Conservation (phyloP, 164 flowering plant genomes). For the Buxus sempervirens region DNA sequence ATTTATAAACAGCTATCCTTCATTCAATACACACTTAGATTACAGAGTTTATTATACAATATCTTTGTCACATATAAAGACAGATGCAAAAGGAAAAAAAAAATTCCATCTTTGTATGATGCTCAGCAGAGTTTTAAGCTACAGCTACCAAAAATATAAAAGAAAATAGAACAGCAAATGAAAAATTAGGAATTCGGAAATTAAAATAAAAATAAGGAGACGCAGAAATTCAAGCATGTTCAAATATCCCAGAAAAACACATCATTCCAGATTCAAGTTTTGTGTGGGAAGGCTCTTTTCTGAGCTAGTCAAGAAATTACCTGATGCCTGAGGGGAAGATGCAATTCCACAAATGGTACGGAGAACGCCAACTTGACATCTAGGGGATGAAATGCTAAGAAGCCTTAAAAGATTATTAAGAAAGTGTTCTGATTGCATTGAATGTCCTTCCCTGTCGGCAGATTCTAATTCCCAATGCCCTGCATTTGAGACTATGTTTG, state of each 20-base stretch:
- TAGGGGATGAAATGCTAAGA: conserved; percentile 32
- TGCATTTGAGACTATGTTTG: conserved; percentile 43
- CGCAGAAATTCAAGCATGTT: too few species aligned
- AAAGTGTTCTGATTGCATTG: conserved; percentile 45
- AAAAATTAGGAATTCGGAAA: neutral
- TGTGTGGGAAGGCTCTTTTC: too few species aligned
- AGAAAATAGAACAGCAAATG: too few species aligned
- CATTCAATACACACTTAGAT: too few species aligned
- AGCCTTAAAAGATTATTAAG: conserved; percentile 32
- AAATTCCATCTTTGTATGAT: too few species aligned
- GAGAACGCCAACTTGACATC: conserved; percentile 42
- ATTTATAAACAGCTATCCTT: too few species aligned
- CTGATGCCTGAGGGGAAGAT: conserved; percentile 66
- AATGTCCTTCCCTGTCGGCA: conserved; percentile 36
- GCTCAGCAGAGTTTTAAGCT: too few species aligned
- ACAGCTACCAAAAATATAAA: too few species aligned
- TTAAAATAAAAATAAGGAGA: neutral
- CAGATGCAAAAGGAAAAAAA: neutral
- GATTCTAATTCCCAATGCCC: conserved; percentile 63
- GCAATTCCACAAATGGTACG: conserved; percentile 49
- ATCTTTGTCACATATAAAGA: neutral
- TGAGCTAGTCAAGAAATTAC: conserved; percentile 22
- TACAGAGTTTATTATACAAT: too few species aligned
- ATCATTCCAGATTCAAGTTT: too few species aligned
- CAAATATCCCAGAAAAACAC: too few species aligned